Base-by-base conservation (phyloP, 2,329 filamentous ascomycete genomes). In the Eutypella sp. region DNA sequence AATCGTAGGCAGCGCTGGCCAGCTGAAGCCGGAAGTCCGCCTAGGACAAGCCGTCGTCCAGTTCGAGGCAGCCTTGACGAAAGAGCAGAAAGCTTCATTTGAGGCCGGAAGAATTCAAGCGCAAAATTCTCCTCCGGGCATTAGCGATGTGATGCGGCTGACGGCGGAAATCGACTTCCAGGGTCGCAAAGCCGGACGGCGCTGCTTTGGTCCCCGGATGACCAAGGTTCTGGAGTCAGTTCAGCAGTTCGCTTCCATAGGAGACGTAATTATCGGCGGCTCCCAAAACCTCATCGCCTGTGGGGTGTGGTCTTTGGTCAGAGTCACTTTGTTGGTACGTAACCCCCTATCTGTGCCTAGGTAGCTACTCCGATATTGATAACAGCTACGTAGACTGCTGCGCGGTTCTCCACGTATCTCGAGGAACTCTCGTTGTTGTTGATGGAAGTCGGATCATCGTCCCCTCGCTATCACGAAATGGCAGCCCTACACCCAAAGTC, bases 241-340 rank as follows among this genome's bases (percentile, higher is more conserved):
- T 0, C 70, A 75, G 46, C 66, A 70, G 45, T 74, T 69, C 41
- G 69, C 66, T 16, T 62, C 65, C 0, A 48, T 74, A n/a, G 70
- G 70, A 5, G 67, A 68, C 53, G 55, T 67, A 7, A 37, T 69
- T 0, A 42, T 74, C 15, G 69, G 71, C 0, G 69, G 67, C 1
- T 67, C 66, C 0, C 71, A 74, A 51, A 74, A 73, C 34, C 37
- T 74, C 0, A 56, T 73, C 7, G 70, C 70, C 0, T 70, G 67
- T 45, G 62, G 70, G 11, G 67, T 75, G 0, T 75, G 70, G 72
- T 62, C 67, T 1, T 44, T 71, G 2, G 67, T 74, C 8, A 63
- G 70, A 37, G 63, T 68, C 49, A 63, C 67, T 2, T 56, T 74
- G 18, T 47, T 69, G 37, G 68, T 74, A 31, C 27, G 65, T 38